These are phyloP conservation scores for Eucalyptus guilfoylei DNA, from an alignment of 345 rosid species.

Conservation along the genomic window DNA sequence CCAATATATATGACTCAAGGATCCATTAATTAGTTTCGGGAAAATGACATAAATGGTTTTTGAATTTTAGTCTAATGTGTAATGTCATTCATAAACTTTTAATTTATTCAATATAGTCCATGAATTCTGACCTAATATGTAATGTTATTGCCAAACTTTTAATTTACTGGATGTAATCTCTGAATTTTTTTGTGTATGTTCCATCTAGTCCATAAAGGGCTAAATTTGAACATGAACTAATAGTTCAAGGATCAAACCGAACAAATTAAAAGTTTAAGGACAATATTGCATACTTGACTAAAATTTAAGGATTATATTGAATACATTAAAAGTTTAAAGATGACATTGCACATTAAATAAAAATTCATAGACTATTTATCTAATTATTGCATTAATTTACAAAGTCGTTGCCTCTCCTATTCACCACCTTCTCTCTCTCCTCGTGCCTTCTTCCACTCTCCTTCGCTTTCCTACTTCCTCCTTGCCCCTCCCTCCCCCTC, in stretches of 20 bases:
- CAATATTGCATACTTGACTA: neutral
- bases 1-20: neutral
- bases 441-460: neutral
- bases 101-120: neutral
- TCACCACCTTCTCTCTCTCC: neutral
- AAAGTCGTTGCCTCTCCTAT: neutral
- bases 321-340: neutral
- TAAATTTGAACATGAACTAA: too few species aligned
- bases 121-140: neutral
- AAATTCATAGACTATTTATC: neutral
- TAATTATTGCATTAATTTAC: neutral
- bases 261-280: neutral
- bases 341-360: neutral
- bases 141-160: neutral
- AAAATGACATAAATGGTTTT: too few species aligned
- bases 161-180: accelerated
- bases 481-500: neutral
- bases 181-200: too few species aligned
- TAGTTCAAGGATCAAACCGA: too few species aligned
- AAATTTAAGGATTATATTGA: neutral
- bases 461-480: neutral
- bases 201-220: too few species aligned
- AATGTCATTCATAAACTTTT: neutral
- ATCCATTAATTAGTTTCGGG: neutral
- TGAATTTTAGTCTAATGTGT: too few species aligned